Evolutionary conservation across 2,329 filamentous ascomycete species (phyloP), one percentile per base, ranked within the genome.

Genomic region (Xylariomycetidae sp.): DNA sequence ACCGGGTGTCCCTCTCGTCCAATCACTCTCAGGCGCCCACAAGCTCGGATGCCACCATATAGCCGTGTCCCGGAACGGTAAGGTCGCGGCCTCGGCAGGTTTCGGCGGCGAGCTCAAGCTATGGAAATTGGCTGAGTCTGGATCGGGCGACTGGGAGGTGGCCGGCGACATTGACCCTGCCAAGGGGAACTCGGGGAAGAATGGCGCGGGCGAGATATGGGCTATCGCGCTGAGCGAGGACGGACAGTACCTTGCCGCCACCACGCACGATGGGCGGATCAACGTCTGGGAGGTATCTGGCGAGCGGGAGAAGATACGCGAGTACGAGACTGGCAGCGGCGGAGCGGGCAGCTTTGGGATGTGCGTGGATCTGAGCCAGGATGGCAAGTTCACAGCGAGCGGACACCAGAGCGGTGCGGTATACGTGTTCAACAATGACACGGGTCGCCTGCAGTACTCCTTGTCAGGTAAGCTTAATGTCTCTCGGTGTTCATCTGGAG

Each of bases 351-450:
- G 84, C 59, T 97, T 96, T 63, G 90, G 88, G 23, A 78, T 92
- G 64, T 85, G 84, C 51, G 80, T 98, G 41, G 89, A 92, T 57
- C 63, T 97, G 57, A 81, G 77, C 48, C 62, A 67, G 14, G 85
- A 98, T 58, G 90, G 89, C 33, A 81, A 77, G 42, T 84, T 88
- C 59, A 94, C 89, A 18, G 90, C 89, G 4, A 94, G 85, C 33
- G 92, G 92, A 0, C 90, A 98, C 62, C 85, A 95, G 58, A 95
- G 85, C 51, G 92, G 92, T 12, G 82, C 80, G 10, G 77, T 97
- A 42, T 96, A 96, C 63, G 80, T 98, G 41, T 98, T 97, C 71
- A 89, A 88, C 67, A 97, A 95, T 52, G 82, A 88, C 48, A 88
- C 85, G 1, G 86, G 87, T 4, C 78, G 87, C 34, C 77, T 98